Evolutionary conservation across 2,329 filamentous ascomycete species (phyloP), one percentile per base, ranked within the genome.

Genomic region (Fusarium transvaalense): DNA sequence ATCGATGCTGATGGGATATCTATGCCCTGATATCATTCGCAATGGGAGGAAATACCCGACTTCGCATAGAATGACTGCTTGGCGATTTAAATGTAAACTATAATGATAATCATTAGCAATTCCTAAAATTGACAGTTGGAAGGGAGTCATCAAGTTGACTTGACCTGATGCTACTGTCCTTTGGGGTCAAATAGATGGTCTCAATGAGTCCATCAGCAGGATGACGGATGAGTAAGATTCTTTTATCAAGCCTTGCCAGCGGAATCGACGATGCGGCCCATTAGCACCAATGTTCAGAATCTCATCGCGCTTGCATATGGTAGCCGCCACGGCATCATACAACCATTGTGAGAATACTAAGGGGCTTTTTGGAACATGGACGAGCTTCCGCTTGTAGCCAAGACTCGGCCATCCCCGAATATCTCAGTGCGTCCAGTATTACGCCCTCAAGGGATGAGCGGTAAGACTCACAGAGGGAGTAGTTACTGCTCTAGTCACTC

Each of bases 301-400:
- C 25, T n/a, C 32, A 23, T 13, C 23, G 23, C 32, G 27, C 34
- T 10, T 21, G 25, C 6, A 51, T n/a, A 21, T 29, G 15, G 23
- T 13, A 2, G 23, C 34, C 23, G 34, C 47, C 34, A 51, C 34
- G 10, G 13, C 34, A 51, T 51, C 47, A 51, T 29, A 45, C 47
- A 27, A n/a, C 14, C 23, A 39, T 39, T 13, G 23, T 9, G 32
- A 15, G 9, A 13, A 19, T 27, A 21, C 23, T 21, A 1, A 17
- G 4, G 23, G 15, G 21, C 8, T 10, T 37, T 37, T 9, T 27
- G 17, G 15, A 15, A 37, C 23, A 2, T 2, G 1, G 1, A 6
- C 21, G 37, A 50, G 12, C 23, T n/a, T 14, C 19, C 15, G 6
- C 15, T 27, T 21, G 6, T n/a, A 35, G 12, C 14, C 7, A 8